Evolutionary conservation across 495 filamentous ascomycete species (phyloP).

Genomic region (Clohesyomyces aquaticus): DNA sequence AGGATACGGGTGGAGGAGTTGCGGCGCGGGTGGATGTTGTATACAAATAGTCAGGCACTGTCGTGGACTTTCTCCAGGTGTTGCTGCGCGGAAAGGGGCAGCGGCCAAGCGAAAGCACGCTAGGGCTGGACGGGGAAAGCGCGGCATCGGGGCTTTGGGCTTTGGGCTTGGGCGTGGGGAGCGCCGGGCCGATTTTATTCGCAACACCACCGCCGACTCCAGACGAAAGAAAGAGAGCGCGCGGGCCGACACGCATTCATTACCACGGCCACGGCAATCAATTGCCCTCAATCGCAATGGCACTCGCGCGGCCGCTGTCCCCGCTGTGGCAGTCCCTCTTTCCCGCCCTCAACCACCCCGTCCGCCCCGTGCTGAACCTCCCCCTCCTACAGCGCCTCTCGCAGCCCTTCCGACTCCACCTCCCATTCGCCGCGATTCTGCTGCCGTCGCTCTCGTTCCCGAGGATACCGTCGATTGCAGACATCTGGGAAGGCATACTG

Average conservation of each 20-base stretch:
- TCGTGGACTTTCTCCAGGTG: conserved; percentile 39
- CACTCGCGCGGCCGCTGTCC: conserved; percentile 40
- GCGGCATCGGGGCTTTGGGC: conserved; percentile 2
- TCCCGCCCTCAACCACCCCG: conserved; percentile 42
- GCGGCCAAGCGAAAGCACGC: conserved; percentile 36
- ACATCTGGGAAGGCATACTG: conserved; percentile 90
- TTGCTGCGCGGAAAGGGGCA: conserved; percentile 41
- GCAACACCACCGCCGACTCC: conserved; percentile 17
- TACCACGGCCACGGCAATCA: conserved; percentile 2
- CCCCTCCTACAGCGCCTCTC: conserved; percentile 41
- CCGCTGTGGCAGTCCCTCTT: conserved; percentile 44
- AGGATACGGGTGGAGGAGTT: conserved; percentile 1
- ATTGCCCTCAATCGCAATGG: conserved; percentile 25
- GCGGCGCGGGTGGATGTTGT: conserved; percentile 15
- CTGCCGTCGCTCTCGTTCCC: conserved; percentile 58
- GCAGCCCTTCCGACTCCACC: conserved; percentile 30
- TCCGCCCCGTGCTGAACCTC: conserved; percentile 38
- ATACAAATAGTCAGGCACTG: conserved; percentile 26
- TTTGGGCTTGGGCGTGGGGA: no score
- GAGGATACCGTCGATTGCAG: conserved; percentile 63
- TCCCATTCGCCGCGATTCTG: conserved; percentile 38
- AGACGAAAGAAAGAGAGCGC: no score
- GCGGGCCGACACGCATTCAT: no score
- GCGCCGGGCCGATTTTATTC: conserved; percentile 17
- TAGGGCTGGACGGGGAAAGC: conserved; percentile 17